These are phyloP conservation scores for Populus hybrid DNA, from an alignment of 441 rosid genomes.

Conservation along the genomic window DNA sequence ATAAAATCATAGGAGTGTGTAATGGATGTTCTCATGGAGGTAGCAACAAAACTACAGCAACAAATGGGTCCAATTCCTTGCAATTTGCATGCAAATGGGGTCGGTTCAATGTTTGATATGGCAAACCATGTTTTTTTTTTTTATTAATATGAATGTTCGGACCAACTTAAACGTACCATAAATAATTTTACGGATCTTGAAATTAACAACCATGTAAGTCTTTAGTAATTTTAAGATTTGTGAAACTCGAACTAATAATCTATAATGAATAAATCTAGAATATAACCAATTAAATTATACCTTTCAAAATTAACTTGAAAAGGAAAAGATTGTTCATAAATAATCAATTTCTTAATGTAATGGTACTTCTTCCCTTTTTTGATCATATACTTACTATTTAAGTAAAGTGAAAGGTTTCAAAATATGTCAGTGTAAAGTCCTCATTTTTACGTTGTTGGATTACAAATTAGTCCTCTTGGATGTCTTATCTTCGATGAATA, in stretches of 20 bases:
- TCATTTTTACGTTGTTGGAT: not conserved
- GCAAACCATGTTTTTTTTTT: not conserved
- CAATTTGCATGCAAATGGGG: not conserved
- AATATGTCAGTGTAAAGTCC: not conserved
- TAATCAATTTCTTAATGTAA: not conserved
- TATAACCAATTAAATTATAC: no score
- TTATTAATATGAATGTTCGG: no score
- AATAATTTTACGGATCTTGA: no score
- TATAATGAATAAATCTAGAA: no score
- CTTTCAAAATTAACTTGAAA: no score
- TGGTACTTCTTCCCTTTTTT: not conserved
- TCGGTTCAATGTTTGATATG: not conserved
- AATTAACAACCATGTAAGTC: no score
- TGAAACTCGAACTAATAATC: no score
- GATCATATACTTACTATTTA: not conserved
- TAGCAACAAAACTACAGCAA: no score
- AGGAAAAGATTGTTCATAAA: not conserved
- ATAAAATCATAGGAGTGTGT: not conserved
- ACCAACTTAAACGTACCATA: rapidly evolving
- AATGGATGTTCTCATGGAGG: not conserved
- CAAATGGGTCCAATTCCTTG: not conserved
- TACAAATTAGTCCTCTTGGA: not conserved
- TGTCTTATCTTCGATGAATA: not conserved
- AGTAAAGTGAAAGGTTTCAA: not conserved
- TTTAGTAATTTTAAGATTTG: no score